A percentile compares a stretch with the other conserved stretches of the same genome.
phyloP scores from a whole-genome alignment of 2,329 filamentous ascomycete genomes.

The Corinectria fuckeliana region DNA sequence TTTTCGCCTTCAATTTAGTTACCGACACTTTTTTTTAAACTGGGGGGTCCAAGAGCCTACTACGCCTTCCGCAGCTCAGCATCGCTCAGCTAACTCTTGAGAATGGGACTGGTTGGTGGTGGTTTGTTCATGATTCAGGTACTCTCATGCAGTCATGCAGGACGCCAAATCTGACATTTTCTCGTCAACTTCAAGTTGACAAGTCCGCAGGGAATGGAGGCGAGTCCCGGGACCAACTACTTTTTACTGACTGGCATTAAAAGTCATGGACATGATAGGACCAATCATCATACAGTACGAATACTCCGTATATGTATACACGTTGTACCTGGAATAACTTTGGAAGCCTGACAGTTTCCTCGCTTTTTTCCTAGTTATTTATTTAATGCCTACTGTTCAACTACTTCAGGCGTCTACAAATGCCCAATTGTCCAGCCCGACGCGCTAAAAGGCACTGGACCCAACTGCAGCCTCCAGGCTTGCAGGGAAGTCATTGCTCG shows the following conservation, averaged over 20 bases:
- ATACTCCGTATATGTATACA: background rate
- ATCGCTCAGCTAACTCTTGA: background rate
- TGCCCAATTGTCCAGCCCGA: too few species aligned
- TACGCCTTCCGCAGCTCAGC: background rate
- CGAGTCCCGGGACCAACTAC: background rate
- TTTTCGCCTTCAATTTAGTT: background rate
- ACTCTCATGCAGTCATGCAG: constrained; percentile 8
- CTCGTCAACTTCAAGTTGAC: background rate
- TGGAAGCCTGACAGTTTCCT: too few species aligned
- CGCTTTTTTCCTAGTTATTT: too few species aligned
- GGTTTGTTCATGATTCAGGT: background rate
- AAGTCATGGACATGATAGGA: background rate
- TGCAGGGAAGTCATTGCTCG: constrained; percentile 10
- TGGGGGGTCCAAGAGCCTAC: background rate
- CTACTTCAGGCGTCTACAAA: too few species aligned
- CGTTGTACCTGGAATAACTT: too few species aligned
- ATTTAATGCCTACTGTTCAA: background rate
- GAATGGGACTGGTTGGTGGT: background rate
- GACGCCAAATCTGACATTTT: background rate
- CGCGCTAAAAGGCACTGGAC: constrained; percentile 7
- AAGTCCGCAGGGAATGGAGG: background rate
- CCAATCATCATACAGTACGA: background rate
- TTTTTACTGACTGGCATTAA: background rate
- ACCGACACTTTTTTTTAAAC: background rate
- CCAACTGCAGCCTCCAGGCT: background rate